phyloP scores from a whole-genome alignment of 2,329 filamentous ascomycete genomes.

The Pyrenophora graminea region DNA sequence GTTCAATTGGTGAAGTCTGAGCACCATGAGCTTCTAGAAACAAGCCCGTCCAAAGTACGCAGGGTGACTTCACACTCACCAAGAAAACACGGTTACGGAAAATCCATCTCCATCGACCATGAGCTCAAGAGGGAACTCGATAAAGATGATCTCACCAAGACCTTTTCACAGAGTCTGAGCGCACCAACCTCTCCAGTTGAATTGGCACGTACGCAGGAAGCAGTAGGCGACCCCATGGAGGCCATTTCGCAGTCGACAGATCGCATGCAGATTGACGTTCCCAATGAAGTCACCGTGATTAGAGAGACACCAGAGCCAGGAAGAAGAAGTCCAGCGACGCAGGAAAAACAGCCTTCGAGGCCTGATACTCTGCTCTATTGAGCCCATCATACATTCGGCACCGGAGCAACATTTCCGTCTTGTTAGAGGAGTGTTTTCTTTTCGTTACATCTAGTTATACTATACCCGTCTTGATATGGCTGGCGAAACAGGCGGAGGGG shows the following conservation, averaged over 20 bases:
- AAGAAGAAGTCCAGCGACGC: slow-evolving; percentile 51
- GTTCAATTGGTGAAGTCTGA: background rate
- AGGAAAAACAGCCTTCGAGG: slow-evolving; percentile 50
- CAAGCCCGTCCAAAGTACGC: background rate
- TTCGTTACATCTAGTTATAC: no score
- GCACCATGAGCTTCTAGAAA: background rate
- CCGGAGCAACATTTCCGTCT: no score
- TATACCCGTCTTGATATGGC: no score
- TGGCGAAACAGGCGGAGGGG: no score
- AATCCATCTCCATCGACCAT: background rate
- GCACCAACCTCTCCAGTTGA: background rate
- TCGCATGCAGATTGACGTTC: slow-evolving; percentile 8
- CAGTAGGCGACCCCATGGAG: slow-evolving; percentile 9
- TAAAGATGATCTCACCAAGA: slow-evolving; percentile 1
- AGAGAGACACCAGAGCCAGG: slow-evolving; percentile 13
- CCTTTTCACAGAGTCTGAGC: background rate
- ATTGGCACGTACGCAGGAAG: background rate
- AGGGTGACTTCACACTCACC: background rate
- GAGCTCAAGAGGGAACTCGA: background rate
- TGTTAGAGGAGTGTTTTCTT: no score
- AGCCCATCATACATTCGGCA: background rate
- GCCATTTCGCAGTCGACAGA: slow-evolving; percentile 10
- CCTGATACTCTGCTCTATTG: slow-evolving; percentile 1
- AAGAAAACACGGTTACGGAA: background rate
- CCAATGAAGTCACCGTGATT: background rate